Base-by-base conservation (phyloP, 306 rosid species). In the Erythrophleum fordii region DNA sequence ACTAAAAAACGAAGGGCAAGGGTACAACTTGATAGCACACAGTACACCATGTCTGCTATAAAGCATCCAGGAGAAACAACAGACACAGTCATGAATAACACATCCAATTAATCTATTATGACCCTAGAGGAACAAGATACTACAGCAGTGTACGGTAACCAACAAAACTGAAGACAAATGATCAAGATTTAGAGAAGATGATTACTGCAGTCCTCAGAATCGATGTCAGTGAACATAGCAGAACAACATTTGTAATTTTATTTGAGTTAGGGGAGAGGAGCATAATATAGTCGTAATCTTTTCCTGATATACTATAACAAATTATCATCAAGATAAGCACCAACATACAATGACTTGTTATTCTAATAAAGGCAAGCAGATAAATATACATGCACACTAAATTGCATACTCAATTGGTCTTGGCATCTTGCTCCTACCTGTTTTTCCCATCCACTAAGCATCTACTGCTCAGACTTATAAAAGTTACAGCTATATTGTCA, bases 81-180 rank as follows among this genome's bases (percentile, higher is more conserved):
- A 60, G 34, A 45, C 62, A 59, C 69, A 44, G 31, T 25, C 72
- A 74, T 66, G 69, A 35, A 77, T 49, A 48, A 31, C 41, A 29
- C 17, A 37, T 56, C 39, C 22, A 17, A 35, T 45, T 44, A 56
- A 53, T 26, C 70, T 69, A 49, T 39, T 28, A 13, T 49, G 51
- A 55, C 31, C 26, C 26, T 10, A 25, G 25, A 68, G 69, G 49
- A 74, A 55, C 52, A 58, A 58, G 64, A 58, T 55, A 10, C 23
- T 2, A 22, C 0, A 58, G 31, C 18, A 11, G 17, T 58, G 17
- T 5, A 58, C 16, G 1, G 16, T 25, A 25, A 23, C 34, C 18
- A 75, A 7, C 23, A 23, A 14, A 45, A 26, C 1, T 14, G 41
- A 67, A 26, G 1, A 69, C 7, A 22, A 5, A 60, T 42, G 22